phyloP scores from a whole-genome alignment of 257 asterid species.

The Ilex asprella region DNA sequence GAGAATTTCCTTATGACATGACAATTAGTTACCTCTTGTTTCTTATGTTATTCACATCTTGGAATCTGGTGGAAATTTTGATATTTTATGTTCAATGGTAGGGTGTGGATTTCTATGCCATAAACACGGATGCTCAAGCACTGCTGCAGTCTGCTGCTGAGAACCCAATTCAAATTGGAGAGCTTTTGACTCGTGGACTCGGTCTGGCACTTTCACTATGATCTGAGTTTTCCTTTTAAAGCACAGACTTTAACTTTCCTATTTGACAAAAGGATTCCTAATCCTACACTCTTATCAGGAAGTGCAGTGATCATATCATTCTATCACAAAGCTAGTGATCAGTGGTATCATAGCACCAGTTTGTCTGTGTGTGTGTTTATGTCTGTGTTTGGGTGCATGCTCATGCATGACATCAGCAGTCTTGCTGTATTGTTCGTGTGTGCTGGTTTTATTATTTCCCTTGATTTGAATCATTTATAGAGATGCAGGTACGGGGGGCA shows the following conservation, averaged over 20 bases:
- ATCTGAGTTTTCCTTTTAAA: slow-evolving; percentile 7
- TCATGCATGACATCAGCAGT: not conserved
- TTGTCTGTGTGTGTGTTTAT: not conserved
- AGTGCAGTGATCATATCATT: not conserved
- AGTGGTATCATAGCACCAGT: not conserved
- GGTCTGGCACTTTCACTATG: slow-evolving; percentile 45
- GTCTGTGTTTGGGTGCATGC: not conserved
- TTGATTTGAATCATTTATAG: slow-evolving; percentile 8
- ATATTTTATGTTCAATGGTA: slow-evolving; percentile 18
- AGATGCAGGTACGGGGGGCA: slow-evolving; percentile 88
- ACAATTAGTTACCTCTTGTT: not conserved
- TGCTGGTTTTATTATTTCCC: not conserved
- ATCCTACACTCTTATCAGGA: not conserved
- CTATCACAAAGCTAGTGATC: not conserved
- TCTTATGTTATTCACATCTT: not conserved
- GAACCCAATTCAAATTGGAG: slow-evolving; percentile 93
- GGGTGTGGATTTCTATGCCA: slow-evolving; percentile 98
- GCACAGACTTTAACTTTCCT: slow-evolving; percentile 4
- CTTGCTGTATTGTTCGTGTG: not conserved
- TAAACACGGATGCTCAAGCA: slow-evolving; percentile 97
- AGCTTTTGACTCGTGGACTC: slow-evolving; percentile 97
- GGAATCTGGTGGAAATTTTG: slow-evolving; percentile 15
- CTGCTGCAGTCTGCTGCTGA: slow-evolving; percentile 83
- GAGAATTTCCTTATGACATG: too few species aligned
- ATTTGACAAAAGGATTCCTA: not conserved